Percentiles rank a stretch among this genome's conserved stretches.
These are phyloP conservation scores for Arthroderma sp. DNA, from an alignment of 2,329 filamentous ascomycete genomes.

Conservation along the genomic window DNA sequence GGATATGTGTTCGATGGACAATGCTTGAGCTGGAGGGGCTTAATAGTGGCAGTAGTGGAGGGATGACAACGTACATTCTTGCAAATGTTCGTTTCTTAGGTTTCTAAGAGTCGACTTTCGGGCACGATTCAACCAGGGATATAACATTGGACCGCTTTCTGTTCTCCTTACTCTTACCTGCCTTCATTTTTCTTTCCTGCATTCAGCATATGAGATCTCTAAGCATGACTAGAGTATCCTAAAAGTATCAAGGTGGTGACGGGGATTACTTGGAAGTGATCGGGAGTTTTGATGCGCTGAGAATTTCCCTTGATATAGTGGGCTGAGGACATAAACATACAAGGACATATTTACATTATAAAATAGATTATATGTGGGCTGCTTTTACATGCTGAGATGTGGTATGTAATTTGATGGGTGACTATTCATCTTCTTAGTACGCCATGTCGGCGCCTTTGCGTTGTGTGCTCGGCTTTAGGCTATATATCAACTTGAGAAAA, in stretches of 20 bases:
- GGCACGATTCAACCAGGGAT: background rate
- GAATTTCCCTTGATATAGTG: background rate
- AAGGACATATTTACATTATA: background rate
- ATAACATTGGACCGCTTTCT: background rate
- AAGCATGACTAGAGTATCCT: background rate
- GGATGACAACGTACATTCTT: background rate
- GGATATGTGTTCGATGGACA: background rate
- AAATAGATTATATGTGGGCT: background rate
- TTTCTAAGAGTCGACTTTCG: background rate
- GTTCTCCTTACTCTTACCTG: background rate
- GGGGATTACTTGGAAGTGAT: slow-evolving; percentile 1
- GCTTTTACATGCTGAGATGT: no score
- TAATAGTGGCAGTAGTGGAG: background rate
- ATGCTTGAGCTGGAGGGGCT: background rate
- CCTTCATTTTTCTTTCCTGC: background rate
- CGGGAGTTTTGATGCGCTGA: slow-evolving; percentile 1
- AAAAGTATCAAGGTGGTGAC: background rate
- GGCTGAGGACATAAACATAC: background rate
- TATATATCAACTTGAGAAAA: background rate
- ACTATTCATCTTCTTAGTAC: no score
- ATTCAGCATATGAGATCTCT: background rate
- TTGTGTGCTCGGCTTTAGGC: background rate
- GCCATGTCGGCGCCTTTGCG: no score
- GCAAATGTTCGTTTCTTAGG: background rate
- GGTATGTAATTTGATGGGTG: no score